Base-by-base conservation (phyloP, 441 rosid species). In the Pelargonium fulgidum region DNA sequence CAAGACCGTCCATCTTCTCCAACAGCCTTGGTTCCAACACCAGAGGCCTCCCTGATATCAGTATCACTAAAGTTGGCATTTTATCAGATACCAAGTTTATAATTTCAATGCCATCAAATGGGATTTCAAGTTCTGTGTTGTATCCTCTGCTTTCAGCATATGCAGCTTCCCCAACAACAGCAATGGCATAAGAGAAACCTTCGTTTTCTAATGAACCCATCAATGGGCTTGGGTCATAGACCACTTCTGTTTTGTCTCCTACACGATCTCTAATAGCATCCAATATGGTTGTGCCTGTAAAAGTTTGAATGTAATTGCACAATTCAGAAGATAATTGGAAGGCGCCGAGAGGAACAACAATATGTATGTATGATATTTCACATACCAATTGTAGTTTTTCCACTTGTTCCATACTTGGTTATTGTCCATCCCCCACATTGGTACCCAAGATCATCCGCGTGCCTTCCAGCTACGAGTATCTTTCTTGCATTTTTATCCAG, bases 381-480 rank as follows among this genome's bases (percentile, higher is more conserved):
- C 36, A 29, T 82, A 93, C 97, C 98, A 2, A 84, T 83, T 33
- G 97, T 90, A 75, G 89, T 87, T 74, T 85, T 83, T 76, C 98
- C 96, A 7, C 90, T 82, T 64, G 29, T 5, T 72, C 98, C 98
- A 19, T 67, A 61, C 96, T 90, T 84, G 67, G 85, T 73, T 70
- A 66, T 78, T 12, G 97, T 91, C 98, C 98, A 93, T 26, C 97
- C 98, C 71, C 98, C 98, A 24, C 98, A 93, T 75, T 93, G 97
- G 75, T 78, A 87, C 13, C 98, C 97, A 58, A 93, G 90, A 85
- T 93, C 82, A 72, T 89, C 91, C 50, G 97, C 93, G 69, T 93
- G 98, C 16, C 87, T 72, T 72, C 98, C 97, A 52, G 82, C 76
- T 22, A 88, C 90, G 65, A 93, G 92, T 73, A 93, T 88, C 77